These are phyloP conservation scores for Cryphonectria carpinicola DNA, from an alignment of 2,329 filamentous ascomycete genomes.

Conservation along the genomic window DNA sequence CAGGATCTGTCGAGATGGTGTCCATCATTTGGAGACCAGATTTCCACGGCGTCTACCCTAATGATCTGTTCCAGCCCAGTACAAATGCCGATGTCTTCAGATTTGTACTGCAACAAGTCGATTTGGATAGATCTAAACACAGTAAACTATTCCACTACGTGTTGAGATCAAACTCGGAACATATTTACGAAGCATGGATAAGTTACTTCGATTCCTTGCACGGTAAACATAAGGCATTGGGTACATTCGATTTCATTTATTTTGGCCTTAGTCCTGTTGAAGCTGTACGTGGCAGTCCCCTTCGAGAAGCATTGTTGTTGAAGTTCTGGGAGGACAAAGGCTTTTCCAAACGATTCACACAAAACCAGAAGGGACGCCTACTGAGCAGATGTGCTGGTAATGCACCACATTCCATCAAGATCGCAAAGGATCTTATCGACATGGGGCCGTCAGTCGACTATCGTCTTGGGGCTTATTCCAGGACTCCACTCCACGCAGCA, in stretches of 20 bases:
- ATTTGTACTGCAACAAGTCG: background rate
- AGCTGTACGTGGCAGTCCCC: background rate
- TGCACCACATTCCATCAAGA: background rate
- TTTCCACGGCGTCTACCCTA: background rate
- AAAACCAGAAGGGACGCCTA: background rate
- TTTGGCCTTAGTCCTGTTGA: too few relatives aligned
- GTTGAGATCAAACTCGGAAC: background rate
- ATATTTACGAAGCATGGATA: background rate
- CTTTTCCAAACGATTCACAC: background rate
- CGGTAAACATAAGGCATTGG: background rate
- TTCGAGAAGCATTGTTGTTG: background rate
- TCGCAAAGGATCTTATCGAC: background rate
- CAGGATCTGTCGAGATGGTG: background rate
- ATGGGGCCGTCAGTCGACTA: background rate
- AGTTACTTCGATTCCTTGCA: background rate
- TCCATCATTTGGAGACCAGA: background rate
- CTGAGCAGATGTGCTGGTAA: rapidly evolving
- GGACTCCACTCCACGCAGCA: background rate
- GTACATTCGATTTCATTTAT: too few relatives aligned
- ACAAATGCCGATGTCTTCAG: background rate
- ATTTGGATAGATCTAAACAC: rapidly evolving
- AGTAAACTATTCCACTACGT: rapidly evolving
- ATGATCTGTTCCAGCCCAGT: background rate
- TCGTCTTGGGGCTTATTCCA: background rate
- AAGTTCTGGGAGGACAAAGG: background rate